phyloP scores from a whole-genome alignment of 176 grass and related monocot genomes.

The Phragmites australis region DNA sequence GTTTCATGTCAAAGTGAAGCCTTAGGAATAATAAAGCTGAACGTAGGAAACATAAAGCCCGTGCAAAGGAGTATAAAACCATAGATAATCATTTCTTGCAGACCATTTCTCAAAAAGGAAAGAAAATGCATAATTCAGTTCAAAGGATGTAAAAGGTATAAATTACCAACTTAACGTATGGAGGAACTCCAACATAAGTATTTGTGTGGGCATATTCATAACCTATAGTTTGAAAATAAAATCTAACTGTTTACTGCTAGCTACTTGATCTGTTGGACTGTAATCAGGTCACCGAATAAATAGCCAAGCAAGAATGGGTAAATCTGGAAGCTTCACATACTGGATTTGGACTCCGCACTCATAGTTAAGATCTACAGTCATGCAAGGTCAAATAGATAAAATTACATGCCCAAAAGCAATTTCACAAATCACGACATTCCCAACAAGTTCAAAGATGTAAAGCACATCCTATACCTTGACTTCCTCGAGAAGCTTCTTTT shows the following conservation, averaged over 20 bases:
- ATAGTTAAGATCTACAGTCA: slow-evolving; percentile 22
- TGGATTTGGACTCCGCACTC: neutral
- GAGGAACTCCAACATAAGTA: neutral
- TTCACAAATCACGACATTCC: neutral
- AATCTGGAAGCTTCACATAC: neutral
- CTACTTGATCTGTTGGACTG: neutral
- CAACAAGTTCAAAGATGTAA: slow-evolving; percentile 29
- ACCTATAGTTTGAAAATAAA: too few species aligned
- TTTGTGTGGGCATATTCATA: neutral
- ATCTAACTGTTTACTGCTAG: too few species aligned
- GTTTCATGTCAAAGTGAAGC: neutral
- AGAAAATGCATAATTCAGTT: neutral
- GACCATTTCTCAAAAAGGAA: neutral
- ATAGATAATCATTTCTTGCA: slow-evolving; percentile 18
- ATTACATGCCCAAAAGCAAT: slow-evolving; percentile 27
- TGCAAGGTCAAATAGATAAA: neutral
- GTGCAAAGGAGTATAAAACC: neutral
- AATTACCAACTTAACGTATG: neutral
- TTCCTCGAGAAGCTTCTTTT: slow-evolving; percentile 96
- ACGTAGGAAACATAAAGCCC: slow-evolving; percentile 23
- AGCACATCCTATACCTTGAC: slow-evolving; percentile 67
- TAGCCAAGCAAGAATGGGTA: too few species aligned
- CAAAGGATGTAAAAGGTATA: slow-evolving; percentile 6
- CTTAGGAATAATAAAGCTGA: neutral
- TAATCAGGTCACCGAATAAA: too few species aligned